These are phyloP conservation scores for Arabis hirsuta DNA, from an alignment of 345 rosid genomes.

Conservation along the genomic window DNA sequence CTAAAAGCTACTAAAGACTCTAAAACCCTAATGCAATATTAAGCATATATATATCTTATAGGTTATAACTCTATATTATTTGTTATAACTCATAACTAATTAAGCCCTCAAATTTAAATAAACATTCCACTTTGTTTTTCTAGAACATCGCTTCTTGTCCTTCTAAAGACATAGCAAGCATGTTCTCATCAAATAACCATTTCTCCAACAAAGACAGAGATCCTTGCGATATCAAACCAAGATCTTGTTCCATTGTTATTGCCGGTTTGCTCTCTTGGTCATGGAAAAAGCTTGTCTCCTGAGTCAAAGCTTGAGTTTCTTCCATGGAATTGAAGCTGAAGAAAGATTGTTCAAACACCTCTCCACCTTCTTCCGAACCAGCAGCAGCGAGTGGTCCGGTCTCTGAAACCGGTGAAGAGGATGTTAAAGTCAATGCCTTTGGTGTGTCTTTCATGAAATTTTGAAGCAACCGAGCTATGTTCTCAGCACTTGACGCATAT, in stretches of 20 bases:
- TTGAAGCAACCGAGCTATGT: conserved; percentile 69
- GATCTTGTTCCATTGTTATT: conserved; percentile 39
- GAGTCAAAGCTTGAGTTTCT: conserved; percentile 42
- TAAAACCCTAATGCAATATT: conserved; percentile 37
- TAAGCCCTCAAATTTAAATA: conserved; percentile 11
- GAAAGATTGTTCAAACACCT: conserved; percentile 45
- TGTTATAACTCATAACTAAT: conserved; percentile 28
- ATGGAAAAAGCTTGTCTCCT: conserved; percentile 50
- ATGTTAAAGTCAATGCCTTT: conserved; percentile 32
- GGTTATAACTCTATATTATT: conserved; percentile 37
- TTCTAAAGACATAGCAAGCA: conserved; percentile 50
- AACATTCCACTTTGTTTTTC: conserved; percentile 10
- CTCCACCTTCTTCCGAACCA: conserved; percentile 34
- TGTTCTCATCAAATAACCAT: conserved; percentile 75
- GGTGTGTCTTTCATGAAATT: conserved; percentile 65
- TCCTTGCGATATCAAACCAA: conserved; percentile 45
- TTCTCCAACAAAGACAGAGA: conserved; percentile 67
- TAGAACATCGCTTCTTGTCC: conserved; percentile 49
- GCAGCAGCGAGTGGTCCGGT: conserved; percentile 29
- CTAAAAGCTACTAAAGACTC: conserved; percentile 44
- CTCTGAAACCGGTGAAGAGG: conserved; percentile 41
- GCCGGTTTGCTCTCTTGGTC: conserved; percentile 58
- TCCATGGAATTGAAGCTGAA: conserved; percentile 57
- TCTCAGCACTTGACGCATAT: conserved; percentile 74
- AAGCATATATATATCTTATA: conserved; percentile 23